phyloP scores from a whole-genome alignment of 2,329 filamentous ascomycete genomes.

The Bipolaris oryzae region DNA sequence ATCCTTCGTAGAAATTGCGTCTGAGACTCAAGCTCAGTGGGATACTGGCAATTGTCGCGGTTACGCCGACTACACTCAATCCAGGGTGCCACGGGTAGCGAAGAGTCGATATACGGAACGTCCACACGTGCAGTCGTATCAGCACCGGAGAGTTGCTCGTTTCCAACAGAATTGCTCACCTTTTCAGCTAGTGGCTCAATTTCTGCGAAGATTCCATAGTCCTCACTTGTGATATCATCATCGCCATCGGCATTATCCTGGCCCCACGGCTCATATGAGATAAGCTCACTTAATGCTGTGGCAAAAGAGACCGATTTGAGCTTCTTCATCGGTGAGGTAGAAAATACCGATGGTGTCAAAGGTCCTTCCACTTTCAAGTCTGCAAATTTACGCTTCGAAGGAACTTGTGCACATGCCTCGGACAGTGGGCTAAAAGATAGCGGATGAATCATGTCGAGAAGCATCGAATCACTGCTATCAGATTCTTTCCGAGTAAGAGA shows the following conservation, averaged over 20 bases:
- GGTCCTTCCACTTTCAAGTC: constrained; percentile 56
- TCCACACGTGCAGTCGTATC: constrained; percentile 57
- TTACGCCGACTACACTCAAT: constrained; percentile 33
- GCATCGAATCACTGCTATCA: constrained; percentile 40
- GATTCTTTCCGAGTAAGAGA: constrained; percentile 41
- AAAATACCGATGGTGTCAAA: constrained; percentile 50
- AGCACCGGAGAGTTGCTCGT: constrained; percentile 54
- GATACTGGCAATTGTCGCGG: constrained; percentile 4
- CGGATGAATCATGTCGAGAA: constrained; percentile 36
- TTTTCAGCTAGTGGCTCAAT: constrained; percentile 48
- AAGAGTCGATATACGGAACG: constrained; percentile 57
- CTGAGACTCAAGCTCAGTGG: constrained; percentile 40
- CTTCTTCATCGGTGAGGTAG: constrained; percentile 48
- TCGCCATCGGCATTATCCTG: constrained; percentile 19
- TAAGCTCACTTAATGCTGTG: constrained; percentile 44
- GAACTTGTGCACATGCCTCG: constrained; percentile 22
- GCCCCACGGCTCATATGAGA: constrained; percentile 38
- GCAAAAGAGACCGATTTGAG: constrained; percentile 50
- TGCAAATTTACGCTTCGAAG: constrained; percentile 40
- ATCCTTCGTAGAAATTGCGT: constrained; percentile 43
- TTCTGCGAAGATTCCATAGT: constrained; percentile 43
- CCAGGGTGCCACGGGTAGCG: constrained; percentile 56
- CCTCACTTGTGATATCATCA: constrained; percentile 3
- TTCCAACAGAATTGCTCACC: constrained; percentile 44
- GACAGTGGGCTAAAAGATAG: constrained; percentile 27